Evolutionary conservation across 768 basidiomycete species (phyloP), one percentile per base, ranked within the genome.

Genomic region (Pholiota molesta): DNA sequence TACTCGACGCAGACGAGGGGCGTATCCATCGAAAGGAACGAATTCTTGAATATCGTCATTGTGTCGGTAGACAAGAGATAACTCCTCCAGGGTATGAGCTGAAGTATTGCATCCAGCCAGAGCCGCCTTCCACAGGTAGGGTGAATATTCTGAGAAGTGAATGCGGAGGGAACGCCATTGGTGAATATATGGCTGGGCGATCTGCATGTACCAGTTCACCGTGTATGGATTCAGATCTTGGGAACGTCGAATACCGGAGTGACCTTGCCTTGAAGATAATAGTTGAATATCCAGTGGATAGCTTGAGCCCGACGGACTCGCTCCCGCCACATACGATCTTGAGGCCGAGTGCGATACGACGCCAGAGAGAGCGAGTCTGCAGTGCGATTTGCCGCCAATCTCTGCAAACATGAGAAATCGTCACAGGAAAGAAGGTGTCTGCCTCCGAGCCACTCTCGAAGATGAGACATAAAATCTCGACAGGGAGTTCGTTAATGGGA

Each of bases 21-120:
- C 81, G 63, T 77, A 74, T 9, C 86, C 88, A 29, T 81, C 80
- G 72, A 92, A 92, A 45, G 90, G 80, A 47, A 75, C 72, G 61
- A 87, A 91, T 69, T 86, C 84, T 69, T 86, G 86, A n/a, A 81
- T 76, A 67, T 90, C 88, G 62, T 91, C 89, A 66, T 91, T 92
- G 42, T 75, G 75, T 29, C 85, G 83, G 69, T 88, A 86, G 17
- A 84, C 72, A 21, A 92, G 78, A 9, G 77, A 78, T 21, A 92
- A 73, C 14, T 85, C 83, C 64, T 86, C 83, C 53, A 91, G 74
- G 55, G 69, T 55, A 26, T 76, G 60, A 53, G 67, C 67, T 23
- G 73, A 72, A 9, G 75, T 76, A 67, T 83, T 87, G 62, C 81
- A 81, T 23, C 77, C 79, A 4, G 86, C 85, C 42, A 91, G 77